Evolutionary conservation across 1,284 basidiomycete genomes (phyloP).

Genomic region (Cutaneotrichosporon sp.): DNA sequence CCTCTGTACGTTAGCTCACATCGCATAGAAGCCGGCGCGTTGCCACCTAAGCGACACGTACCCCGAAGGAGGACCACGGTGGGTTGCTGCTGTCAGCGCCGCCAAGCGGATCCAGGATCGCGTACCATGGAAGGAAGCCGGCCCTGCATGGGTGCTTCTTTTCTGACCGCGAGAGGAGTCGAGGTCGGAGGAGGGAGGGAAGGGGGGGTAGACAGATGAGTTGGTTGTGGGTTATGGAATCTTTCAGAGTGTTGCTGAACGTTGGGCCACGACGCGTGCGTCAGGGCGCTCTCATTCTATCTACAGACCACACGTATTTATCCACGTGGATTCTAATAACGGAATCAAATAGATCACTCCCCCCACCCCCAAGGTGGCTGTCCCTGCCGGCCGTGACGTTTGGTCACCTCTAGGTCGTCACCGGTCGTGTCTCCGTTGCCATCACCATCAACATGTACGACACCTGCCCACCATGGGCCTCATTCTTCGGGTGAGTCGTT

Average conservation of each 20-base stretch:
- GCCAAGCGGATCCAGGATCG: background rate
- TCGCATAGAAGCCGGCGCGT: background rate
- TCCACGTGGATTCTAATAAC: background rate
- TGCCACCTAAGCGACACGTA: constrained; percentile 26
- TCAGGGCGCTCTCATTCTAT: background rate
- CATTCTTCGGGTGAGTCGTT: constrained; percentile 50
- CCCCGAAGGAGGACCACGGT: constrained; percentile 83
- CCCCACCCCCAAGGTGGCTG: background rate
- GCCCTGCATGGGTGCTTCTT: constrained; percentile 42
- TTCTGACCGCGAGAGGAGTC: constrained; percentile 8
- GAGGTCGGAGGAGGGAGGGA: constrained; percentile 1
- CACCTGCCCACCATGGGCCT: constrained; percentile 53
- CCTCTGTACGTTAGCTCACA: constrained; percentile 59
- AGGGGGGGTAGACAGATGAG: constrained; percentile 1
- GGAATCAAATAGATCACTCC: constrained; percentile 8
- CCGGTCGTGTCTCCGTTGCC: background rate
- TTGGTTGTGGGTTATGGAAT: constrained; percentile 16
- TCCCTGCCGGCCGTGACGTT: constrained; percentile 7
- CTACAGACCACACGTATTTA: background rate
- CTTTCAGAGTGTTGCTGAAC: constrained; percentile 15
- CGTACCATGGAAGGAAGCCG: constrained; percentile 52
- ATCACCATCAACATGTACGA: constrained; percentile 40
- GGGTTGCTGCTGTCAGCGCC: constrained; percentile 68
- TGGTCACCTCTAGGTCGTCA: background rate
- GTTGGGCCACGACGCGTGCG: constrained; percentile 13